Conservation (phyloP, 2,329 filamentous ascomycete genomes). For the Alternaria arborescens region DNA sequence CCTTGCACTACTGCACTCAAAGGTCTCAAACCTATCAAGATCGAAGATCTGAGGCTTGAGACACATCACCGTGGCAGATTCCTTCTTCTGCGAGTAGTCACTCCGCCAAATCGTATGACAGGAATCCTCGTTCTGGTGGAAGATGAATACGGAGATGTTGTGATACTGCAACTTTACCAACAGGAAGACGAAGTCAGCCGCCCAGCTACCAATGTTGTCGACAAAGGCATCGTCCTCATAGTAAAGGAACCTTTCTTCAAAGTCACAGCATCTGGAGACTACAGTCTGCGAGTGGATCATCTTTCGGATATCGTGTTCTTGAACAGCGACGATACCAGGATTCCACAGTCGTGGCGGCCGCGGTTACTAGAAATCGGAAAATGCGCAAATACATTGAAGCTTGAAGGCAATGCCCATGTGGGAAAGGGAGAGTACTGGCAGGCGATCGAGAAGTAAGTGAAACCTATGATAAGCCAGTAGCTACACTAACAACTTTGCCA, state of each 20-base stretch:
- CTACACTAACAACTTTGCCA: conserved; percentile 51
- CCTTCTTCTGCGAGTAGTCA: conserved; percentile 45
- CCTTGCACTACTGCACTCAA: conserved; percentile 25
- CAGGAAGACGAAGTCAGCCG: conserved; percentile 44
- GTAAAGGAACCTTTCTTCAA: conserved; percentile 64
- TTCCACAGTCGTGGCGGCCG: conserved; percentile 53
- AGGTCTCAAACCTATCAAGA: conserved; percentile 27
- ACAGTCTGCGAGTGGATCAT: conserved; percentile 63
- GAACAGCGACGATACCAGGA: conserved; percentile 43
- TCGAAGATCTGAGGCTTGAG: conserved; percentile 49
- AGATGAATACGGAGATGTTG: conserved; percentile 15
- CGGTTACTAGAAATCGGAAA: neutral
- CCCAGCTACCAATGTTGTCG: conserved; percentile 43
- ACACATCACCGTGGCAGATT: conserved; percentile 53
- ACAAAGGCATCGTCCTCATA: conserved; percentile 38
- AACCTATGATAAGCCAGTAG: neutral
- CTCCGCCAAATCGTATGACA: conserved; percentile 23
- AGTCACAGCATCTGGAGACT: conserved; percentile 48
- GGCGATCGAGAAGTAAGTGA: conserved; percentile 23
- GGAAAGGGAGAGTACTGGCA: conserved; percentile 21
- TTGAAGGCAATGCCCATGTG: conserved; percentile 22
- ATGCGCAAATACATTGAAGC: conserved; percentile 19
- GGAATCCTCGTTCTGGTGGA: conserved; percentile 18
- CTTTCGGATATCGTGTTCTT: conserved; percentile 59
- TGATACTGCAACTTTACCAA: conserved; percentile 28